phyloP scores from a whole-genome alignment of 805 yeast genomes.

The Nakazawaea ishiwadae region DNA sequence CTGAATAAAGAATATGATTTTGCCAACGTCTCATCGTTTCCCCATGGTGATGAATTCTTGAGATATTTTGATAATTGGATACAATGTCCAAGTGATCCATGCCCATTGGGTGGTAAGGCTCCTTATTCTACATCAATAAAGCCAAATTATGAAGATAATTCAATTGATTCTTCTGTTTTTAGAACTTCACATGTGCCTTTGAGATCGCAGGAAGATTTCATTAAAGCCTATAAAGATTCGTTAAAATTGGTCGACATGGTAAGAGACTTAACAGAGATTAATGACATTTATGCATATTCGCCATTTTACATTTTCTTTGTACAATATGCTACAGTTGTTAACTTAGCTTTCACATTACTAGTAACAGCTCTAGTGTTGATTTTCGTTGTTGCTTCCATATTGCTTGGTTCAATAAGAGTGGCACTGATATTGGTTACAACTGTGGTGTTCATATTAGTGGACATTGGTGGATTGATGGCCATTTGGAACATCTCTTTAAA shows the following conservation, averaged over 20 bases:
- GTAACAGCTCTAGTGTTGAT: conserved; percentile 46
- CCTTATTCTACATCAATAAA: conserved; percentile 68
- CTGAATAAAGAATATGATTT: conserved; percentile 55
- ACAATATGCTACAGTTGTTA: conserved; percentile 68
- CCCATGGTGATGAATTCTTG: conserved; percentile 66
- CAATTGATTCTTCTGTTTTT: conserved; percentile 59
- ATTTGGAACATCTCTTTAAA: conserved; percentile 72
- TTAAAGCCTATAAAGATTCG: conserved; percentile 71
- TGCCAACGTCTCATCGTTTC: conserved; percentile 80
- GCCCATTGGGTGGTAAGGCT: conserved; percentile 95
- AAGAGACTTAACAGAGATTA: conserved; percentile 26
- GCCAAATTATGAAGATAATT: conserved; percentile 30
- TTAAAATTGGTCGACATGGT: conserved; percentile 60
- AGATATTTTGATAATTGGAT: conserved; percentile 78
- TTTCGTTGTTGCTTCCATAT: conserved; percentile 43
- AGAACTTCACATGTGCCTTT: conserved; percentile 77
- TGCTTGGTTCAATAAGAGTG: conserved; percentile 65
- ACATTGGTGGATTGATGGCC: conserved; percentile 79
- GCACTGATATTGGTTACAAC: conserved; percentile 53
- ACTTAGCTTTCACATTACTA: conserved; percentile 52
- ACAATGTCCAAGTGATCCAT: conserved; percentile 72
- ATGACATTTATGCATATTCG: conserved; percentile 81
- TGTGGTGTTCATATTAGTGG: conserved; percentile 59
- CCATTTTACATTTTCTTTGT: conserved; percentile 92
- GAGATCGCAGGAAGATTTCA: conserved; percentile 79